Evolutionary conservation across 805 yeast genomes (phyloP).

Genomic region (Lipomyces kockii): DNA sequence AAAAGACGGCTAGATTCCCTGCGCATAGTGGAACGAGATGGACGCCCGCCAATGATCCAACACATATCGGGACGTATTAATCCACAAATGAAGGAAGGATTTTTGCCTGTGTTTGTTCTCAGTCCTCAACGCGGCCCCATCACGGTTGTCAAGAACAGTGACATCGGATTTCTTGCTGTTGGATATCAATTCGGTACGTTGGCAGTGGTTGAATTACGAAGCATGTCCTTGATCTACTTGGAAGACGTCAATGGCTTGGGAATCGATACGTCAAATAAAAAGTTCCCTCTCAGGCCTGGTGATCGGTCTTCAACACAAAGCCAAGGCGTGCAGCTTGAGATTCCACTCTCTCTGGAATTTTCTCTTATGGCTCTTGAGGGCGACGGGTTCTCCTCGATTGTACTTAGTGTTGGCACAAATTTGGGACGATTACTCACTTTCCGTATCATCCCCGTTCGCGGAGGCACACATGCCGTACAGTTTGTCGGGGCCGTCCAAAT

Average conservation of each 20-base stretch:
- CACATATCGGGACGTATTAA: slow-evolving; percentile 19
- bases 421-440: slow-evolving; percentile 70
- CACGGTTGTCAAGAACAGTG: slow-evolving; percentile 67
- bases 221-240: slow-evolving; percentile 53
- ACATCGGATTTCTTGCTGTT: slow-evolving; percentile 81
- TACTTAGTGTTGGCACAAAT: slow-evolving; percentile 76
- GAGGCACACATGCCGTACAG: slow-evolving; percentile 65
- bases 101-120: slow-evolving; percentile 58
- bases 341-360: slow-evolving; percentile 69
- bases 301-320: not conserved
- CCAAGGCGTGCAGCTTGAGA: slow-evolving; percentile 21
- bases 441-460: slow-evolving; percentile 64
- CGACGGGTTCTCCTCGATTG: slow-evolving; percentile 72
- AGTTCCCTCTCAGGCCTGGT: slow-evolving; percentile 17
- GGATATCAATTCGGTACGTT: slow-evolving; percentile 79
- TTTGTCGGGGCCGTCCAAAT: slow-evolving; percentile 56
- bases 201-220: slow-evolving; percentile 72
- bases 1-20: slow-evolving; percentile 12
- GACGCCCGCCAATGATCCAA: slow-evolving; percentile 23
- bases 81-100: slow-evolving; percentile 53
- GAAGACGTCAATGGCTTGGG: slow-evolving; percentile 18
- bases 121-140: slow-evolving; percentile 55
- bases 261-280: slow-evolving; percentile 14
- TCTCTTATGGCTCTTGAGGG: slow-evolving; percentile 69
- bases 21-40: slow-evolving; percentile 14